Conservation (phyloP, 306 rosid species). For the Parietaria judaica region DNA sequence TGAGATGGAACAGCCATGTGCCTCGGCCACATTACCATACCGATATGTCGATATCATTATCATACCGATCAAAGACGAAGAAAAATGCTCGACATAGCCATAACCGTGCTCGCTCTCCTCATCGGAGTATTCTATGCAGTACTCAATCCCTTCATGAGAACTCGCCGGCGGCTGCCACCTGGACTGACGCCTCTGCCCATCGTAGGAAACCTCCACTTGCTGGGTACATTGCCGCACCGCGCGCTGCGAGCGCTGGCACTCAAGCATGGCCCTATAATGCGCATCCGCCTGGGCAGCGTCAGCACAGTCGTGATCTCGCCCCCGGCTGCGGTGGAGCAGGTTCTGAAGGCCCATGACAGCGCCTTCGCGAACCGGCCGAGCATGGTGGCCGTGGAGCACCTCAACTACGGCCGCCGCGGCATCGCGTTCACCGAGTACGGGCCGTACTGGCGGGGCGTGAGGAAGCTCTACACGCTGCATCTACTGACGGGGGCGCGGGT, state of each 20-base stretch:
- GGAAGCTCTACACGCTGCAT: constrained; percentile 20
- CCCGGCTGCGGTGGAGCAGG: not conserved
- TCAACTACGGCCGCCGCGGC: constrained; percentile 20
- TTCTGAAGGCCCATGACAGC: constrained; percentile 4
- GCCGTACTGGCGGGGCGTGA: constrained; percentile 26
- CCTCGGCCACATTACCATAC: too few relatives aligned
- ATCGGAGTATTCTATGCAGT: not conserved
- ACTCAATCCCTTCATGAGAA: not conserved
- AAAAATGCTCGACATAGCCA: too few relatives aligned
- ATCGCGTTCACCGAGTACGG: constrained; percentile 12
- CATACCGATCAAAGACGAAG: too few relatives aligned
- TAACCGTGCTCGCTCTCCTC: not conserved
- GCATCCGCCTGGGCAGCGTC: constrained; percentile 28
- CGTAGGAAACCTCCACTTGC: constrained; percentile 3
- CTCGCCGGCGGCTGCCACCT: not conserved
- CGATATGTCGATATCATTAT: too few relatives aligned
- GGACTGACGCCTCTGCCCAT: not conserved
- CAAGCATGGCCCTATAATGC: constrained; percentile 40
- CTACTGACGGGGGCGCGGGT: constrained; percentile 10
- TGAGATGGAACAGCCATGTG: too few relatives aligned
- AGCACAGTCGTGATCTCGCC: constrained; percentile 21
- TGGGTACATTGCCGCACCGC: not conserved
- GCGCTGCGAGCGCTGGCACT: constrained; percentile 27
- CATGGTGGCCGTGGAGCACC: not conserved
- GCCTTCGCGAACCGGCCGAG: constrained; percentile 2